Conservation (phyloP, 805 yeast species). For the Teunomyces tritomae region DNA sequence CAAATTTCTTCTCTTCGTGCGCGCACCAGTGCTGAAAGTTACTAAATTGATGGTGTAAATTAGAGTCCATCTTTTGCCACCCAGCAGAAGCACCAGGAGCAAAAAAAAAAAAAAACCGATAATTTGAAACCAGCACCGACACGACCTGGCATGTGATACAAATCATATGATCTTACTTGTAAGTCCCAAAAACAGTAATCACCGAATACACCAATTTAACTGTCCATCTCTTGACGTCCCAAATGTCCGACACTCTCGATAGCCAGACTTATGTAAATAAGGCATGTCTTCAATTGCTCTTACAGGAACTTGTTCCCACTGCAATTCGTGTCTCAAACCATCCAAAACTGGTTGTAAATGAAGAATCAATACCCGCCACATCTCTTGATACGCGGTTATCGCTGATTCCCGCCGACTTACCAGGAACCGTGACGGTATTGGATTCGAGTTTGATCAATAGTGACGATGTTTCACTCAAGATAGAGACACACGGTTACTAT, state of each 20-base stretch:
- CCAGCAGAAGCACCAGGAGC: background rate
- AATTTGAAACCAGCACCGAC: no score
- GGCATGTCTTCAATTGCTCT: slow-evolving; percentile 56
- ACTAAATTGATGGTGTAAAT: background rate
- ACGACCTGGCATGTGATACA: background rate
- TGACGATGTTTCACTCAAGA: slow-evolving; percentile 54
- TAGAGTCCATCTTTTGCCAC: background rate
- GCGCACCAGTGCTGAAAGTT: background rate
- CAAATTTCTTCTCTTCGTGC: background rate
- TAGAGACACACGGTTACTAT: slow-evolving; percentile 69
- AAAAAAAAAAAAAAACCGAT: background rate
- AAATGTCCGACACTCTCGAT: slow-evolving; percentile 20
- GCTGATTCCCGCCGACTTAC: slow-evolving; percentile 28
- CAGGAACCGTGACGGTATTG: slow-evolving; percentile 44
- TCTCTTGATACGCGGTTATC: slow-evolving; percentile 27
- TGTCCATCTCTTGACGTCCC: background rate
- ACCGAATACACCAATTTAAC: no score
- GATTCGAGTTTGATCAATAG: slow-evolving; percentile 32
- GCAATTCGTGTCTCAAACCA: slow-evolving; percentile 55
- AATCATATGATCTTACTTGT: background rate
- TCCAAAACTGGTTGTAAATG: background rate
- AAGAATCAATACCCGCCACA: slow-evolving; percentile 11
- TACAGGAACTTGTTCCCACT: slow-evolving; percentile 76
- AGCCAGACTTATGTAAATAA: slow-evolving; percentile 46
- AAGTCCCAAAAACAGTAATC: background rate